Evolutionary conservation across 495 filamentous ascomycete genomes (phyloP), one percentile per base, ranked within the genome.

Genomic region (Sporormia fimetaria): DNA sequence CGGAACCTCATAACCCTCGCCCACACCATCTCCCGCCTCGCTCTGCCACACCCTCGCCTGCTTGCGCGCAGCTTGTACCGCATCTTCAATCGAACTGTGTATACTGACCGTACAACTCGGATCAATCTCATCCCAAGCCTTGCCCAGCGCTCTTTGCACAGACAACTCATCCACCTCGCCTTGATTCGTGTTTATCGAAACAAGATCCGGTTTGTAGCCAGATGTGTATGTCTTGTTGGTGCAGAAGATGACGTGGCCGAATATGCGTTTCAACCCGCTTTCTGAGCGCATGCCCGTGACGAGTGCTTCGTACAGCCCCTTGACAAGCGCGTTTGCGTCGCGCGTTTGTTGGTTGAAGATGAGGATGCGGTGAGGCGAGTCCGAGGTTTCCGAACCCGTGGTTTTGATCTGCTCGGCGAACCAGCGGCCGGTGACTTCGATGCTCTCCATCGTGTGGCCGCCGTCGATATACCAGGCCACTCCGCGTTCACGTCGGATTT

Each of bases 311-410:
- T 87, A 71, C 14, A 92, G 76, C 1, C 75, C 69, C 9, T 70
- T 61, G 7, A 80, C 79, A n/a, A 81, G 63, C 8, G 71, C 66
- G 20, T 60, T 60, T 38, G 87, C 83, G 37, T 80, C 71, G 12
- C 87, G 78, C 8, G 80, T 85, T 56, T 95, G 88, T 54, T 98
- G 90, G 62, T 98, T 98, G 71, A 96, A 98, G 35, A 98, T 76
- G 38, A 98, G 65, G 36, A 87, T 21, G 4, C 34, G 29, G n/a
- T n/a, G n/a, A 26, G 21, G 33, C 9, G 21, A n/a, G 20, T 26
- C 12, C 21, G 15, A 23, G 21, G 4, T 34, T 20, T n/a, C 17
- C 0, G 50, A 29, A 25, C 31, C 26, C 3, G 51, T 8, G 14
- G 40, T 17, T 20, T 35, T 14, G n/a, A 51, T 65, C 28, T 73